Percentiles rank a stretch among this genome's conserved stretches.
These are phyloP conservation scores for Hirschioporus abietinus DNA, from an alignment of 768 basidiomycete genomes.

Conservation along the genomic window DNA sequence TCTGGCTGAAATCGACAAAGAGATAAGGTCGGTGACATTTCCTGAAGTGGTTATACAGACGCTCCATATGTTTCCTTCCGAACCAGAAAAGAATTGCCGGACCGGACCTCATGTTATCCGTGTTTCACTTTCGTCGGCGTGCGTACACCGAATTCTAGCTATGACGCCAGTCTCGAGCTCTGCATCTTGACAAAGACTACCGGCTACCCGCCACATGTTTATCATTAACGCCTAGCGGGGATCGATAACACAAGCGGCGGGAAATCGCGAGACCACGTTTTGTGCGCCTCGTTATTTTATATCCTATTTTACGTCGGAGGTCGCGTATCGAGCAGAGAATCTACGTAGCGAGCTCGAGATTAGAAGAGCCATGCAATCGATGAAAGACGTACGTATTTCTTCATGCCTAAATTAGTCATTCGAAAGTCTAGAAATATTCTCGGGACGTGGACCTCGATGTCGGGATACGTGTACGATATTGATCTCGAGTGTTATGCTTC, in stretches of 20 bases:
- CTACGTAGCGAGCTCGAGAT: neutral
- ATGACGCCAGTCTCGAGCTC: neutral
- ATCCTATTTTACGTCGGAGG: neutral
- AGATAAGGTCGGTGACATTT: neutral
- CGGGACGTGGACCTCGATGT: too few relatives aligned
- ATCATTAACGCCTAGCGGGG: neutral
- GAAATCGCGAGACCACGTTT: neutral
- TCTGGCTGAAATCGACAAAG: neutral
- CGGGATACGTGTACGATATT: too few relatives aligned
- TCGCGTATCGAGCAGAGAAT: neutral
- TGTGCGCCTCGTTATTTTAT: neutral
- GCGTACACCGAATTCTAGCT: neutral
- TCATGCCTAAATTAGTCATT: neutral
- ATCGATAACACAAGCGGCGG: neutral
- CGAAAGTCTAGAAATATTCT: neutral
- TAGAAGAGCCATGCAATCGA: neutral
- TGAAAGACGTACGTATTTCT: neutral
- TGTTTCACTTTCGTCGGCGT: too few relatives aligned
- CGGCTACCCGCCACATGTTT: neutral
- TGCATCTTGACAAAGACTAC: neutral
- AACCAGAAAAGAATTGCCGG: too few relatives aligned
- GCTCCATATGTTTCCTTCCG: too few relatives aligned
- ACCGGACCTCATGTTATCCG: too few relatives aligned
- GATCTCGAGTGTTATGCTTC: neutral
- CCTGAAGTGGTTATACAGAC: neutral